Conservation (phyloP, 2,329 filamentous ascomycete species). For the Juglanconis juglandina region DNA sequence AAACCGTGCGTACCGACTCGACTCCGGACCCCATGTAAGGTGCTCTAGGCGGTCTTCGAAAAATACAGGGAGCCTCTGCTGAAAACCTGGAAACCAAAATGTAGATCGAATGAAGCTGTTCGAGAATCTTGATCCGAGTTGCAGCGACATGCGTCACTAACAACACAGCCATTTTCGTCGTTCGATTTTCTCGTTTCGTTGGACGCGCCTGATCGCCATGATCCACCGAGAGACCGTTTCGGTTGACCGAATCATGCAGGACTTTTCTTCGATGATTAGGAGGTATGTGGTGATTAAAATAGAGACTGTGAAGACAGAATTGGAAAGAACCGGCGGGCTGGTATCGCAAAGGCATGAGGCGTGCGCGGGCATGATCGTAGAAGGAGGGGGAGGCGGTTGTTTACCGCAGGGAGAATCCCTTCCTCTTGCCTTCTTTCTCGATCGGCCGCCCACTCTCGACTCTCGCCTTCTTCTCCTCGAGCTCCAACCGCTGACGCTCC, state of each 20-base stretch:
- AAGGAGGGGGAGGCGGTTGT: slow-evolving; percentile 23
- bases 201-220: slow-evolving; percentile 18
- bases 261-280: slow-evolving; percentile 36
- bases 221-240: slow-evolving; percentile 19
- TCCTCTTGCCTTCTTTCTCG: slow-evolving; percentile 97
- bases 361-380: slow-evolving; percentile 54
- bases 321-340: slow-evolving; percentile 52
- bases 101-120: slow-evolving; percentile 9
- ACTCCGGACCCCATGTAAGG: slow-evolving; percentile 12
- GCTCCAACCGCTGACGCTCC: slow-evolving; percentile 86
- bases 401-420: slow-evolving; percentile 98
- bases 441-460: slow-evolving; percentile 92
- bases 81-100: slow-evolving; percentile 5
- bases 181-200: slow-evolving; percentile 1
- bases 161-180: not conserved
- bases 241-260: slow-evolving; percentile 10
- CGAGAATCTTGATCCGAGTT: not conserved
- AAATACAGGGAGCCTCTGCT: slow-evolving; percentile 4
- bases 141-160: not conserved
- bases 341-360: slow-evolving; percentile 59
- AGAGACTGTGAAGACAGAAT: slow-evolving; percentile 38
- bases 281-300: slow-evolving; percentile 43
- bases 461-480: slow-evolving; percentile 97
- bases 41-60: slow-evolving; percentile 13
- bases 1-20: slow-evolving; percentile 12